These are phyloP conservation scores for Dactylellina drechsleri DNA, from an alignment of 2,329 filamentous ascomycete species.

Conservation along the genomic window DNA sequence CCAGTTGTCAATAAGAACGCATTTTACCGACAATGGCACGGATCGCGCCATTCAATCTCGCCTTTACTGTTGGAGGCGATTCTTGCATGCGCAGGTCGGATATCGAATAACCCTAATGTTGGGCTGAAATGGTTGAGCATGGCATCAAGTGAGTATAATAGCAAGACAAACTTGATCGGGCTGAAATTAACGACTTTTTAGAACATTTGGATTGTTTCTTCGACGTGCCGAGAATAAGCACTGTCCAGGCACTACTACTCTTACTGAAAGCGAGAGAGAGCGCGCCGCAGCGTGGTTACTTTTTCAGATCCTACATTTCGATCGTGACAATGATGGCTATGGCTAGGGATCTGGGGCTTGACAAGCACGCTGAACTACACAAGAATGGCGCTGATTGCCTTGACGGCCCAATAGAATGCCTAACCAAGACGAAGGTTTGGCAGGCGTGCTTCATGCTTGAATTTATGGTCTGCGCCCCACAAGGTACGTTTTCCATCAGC, in stretches of 20 bases:
- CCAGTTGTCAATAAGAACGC: constrained; percentile 84
- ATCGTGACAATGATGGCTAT: constrained; percentile 91
- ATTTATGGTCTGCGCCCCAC: constrained; percentile 90
- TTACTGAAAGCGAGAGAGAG: constrained; percentile 90
- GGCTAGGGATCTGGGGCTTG: constrained; percentile 87
- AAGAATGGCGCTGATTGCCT: constrained; percentile 76
- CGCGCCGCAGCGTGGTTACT: constrained; percentile 92
- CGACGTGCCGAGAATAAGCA: constrained; percentile 88
- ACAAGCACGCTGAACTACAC: constrained; percentile 86
- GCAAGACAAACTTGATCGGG: not conserved
- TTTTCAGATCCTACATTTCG: constrained; percentile 96
- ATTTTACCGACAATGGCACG: constrained; percentile 91
- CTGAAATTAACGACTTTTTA: constrained; percentile 61
- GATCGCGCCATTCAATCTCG: constrained; percentile 82
- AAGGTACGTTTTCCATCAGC: constrained; percentile 70
- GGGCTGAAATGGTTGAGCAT: constrained; percentile 93
- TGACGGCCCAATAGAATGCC: constrained; percentile 76
- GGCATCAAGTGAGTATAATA: constrained; percentile 74
- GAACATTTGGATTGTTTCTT: constrained; percentile 93
- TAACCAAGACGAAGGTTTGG: constrained; percentile 87
- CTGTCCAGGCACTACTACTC: constrained; percentile 87
- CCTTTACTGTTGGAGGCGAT: constrained; percentile 88
- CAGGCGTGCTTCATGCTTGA: constrained; percentile 87
- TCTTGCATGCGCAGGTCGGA: constrained; percentile 85
- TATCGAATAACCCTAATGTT: constrained; percentile 83